These are phyloP conservation scores for Cladophialophora psammophila DNA, from an alignment of 2,329 filamentous ascomycete genomes.

Conservation along the genomic window DNA sequence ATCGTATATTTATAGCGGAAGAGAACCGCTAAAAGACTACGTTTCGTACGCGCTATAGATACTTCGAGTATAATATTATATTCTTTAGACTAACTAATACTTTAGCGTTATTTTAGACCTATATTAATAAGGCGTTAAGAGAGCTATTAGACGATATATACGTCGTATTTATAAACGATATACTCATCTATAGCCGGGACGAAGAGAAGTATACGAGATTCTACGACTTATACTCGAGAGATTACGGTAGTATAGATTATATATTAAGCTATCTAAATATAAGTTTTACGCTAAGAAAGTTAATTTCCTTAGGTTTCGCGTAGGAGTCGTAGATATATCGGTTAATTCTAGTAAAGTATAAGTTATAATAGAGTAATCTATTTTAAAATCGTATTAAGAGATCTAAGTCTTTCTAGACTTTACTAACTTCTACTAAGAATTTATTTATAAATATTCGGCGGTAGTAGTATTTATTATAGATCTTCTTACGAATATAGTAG, in stretches of 20 bases:
- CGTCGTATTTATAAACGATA: slow-evolving; percentile 11
- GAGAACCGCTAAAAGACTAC: slow-evolving; percentile 45
- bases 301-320: background rate
- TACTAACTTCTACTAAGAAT: background rate
- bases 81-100: slow-evolving; percentile 42
- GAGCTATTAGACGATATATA: slow-evolving; percentile 16
- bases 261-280: background rate
- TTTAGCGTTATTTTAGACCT: background rate
- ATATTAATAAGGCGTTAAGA: background rate
- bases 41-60: slow-evolving; percentile 41
- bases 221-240: background rate
- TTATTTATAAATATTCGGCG: background rate
- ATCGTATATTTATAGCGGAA: slow-evolving; percentile 41
- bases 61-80: slow-evolving; percentile 46
- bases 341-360: background rate
- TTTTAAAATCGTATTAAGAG: background rate
- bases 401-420: background rate
- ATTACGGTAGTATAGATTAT: background rate
- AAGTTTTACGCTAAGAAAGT: background rate
- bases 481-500: background rate
- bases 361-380: background rate
- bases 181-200: background rate
- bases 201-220: background rate
- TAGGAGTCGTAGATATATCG: background rate
- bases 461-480: background rate